phyloP scores from a whole-genome alignment of 805 yeast species.

The Ogataea angusta region DNA sequence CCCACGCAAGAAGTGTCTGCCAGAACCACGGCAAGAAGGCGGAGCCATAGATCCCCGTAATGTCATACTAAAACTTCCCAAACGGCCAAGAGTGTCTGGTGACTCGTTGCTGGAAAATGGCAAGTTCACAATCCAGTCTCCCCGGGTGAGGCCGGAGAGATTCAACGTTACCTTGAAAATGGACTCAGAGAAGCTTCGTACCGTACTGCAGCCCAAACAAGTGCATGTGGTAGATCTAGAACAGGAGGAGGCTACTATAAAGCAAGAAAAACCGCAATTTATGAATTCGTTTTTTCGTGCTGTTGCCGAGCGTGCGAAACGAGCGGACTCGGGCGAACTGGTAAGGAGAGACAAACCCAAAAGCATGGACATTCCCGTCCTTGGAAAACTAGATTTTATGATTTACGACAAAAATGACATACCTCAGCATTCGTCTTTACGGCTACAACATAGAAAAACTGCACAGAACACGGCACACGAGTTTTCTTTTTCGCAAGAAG shows the following conservation, averaged over 20 bases:
- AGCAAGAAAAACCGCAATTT: conserved; percentile 1
- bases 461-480: neutral
- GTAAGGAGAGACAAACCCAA: conserved; percentile 26
- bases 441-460: neutral
- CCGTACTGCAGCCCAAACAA: neutral
- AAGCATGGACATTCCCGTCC: conserved; percentile 30
- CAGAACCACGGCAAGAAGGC: neutral
- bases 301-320: conserved; percentile 37
- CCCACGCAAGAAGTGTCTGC: neutral
- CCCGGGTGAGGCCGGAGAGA: conserved; percentile 12
- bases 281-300: conserved; percentile 33
- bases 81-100: neutral
- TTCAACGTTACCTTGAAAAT: conserved; percentile 17
- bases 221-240: conserved; percentile 4
- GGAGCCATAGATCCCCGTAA: conserved; percentile 4
- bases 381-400: conserved; percentile 34
- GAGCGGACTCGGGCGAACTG: conserved; percentile 7
- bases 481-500: neutral
- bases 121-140: conserved; percentile 12
- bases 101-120: conserved; percentile 14
- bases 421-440: neutral
- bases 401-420: conserved; percentile 26
- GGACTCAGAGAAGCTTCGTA: conserved; percentile 10
- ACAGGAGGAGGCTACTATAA: conserved; percentile 7
- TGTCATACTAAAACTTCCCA: conserved; percentile 2